phyloP scores from a whole-genome alignment of 371 early-diverging fungal genomes.

The Rhizopus delemar region DNA sequence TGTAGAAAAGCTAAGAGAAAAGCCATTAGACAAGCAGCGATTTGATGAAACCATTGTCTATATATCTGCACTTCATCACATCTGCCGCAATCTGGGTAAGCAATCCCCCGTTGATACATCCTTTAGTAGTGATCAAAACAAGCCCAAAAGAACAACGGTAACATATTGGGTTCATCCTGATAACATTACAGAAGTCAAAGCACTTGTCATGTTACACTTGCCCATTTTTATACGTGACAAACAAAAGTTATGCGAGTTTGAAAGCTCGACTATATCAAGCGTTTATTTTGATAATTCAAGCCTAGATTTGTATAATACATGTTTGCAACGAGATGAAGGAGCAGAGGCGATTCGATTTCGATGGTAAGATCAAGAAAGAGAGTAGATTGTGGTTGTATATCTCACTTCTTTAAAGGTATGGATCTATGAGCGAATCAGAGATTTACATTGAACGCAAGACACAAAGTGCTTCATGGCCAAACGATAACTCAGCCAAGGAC shows the following conservation, averaged over 20 bases:
- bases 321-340: conserved; percentile 89
- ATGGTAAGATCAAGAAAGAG: conserved; percentile 67
- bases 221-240: conserved; percentile 86
- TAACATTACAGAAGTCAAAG: conserved; percentile 94
- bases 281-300: conserved; percentile 95
- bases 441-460: conserved; percentile 98
- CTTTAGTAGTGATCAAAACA: conserved; percentile 48
- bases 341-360: conserved; percentile 91
- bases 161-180: conserved; percentile 99
- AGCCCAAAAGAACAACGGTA: conserved; percentile 85
- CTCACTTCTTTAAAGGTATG: conserved; percentile 19
- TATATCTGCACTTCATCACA: conserved; percentile 80
- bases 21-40: conserved; percentile 21
- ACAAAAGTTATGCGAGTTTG: conserved; percentile 52
- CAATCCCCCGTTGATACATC: conserved; percentile 37
- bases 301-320: conserved; percentile 89
- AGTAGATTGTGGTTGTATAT: too few relatives aligned
- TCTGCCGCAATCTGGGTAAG: conserved; percentile 72
- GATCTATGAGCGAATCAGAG: conserved; percentile 26
- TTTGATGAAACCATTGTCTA: conserved; percentile 82
- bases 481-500: conserved; percentile 89
- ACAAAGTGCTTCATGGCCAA: conserved; percentile 95
- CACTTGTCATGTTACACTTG: conserved; percentile 85
- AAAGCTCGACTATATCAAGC: conserved; percentile 71
- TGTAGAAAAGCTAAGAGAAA: conserved; percentile 9